These are phyloP conservation scores for Diaporthe nobilis DNA, from an alignment of 2,329 filamentous ascomycete genomes.

Conservation along the genomic window DNA sequence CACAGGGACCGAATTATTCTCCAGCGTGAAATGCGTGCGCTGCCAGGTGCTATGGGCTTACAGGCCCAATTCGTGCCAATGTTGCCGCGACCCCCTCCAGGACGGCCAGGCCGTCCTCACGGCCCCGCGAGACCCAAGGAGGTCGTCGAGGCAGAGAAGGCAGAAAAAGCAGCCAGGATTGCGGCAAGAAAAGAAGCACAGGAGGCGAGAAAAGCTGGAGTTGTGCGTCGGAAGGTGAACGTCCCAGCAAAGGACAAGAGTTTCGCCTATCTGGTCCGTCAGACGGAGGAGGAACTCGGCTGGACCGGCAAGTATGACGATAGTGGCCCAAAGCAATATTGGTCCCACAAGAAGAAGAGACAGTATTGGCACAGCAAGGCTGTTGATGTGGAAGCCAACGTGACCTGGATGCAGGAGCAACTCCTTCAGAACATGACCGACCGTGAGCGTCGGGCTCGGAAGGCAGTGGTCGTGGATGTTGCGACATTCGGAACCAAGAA, in stretches of 20 bases:
- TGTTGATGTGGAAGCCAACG: conserved; percentile 7
- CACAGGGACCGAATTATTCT: neutral
- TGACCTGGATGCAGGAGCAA: conserved; percentile 35
- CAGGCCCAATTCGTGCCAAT: neutral
- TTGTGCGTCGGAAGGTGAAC: neutral
- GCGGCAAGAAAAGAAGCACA: neutral
- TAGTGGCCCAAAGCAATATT: neutral
- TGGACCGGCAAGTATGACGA: conserved; percentile 15
- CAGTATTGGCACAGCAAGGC: conserved; percentile 16
- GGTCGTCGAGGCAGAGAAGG: conserved; percentile 14
- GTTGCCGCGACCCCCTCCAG: neutral
- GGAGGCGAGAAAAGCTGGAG: neutral
- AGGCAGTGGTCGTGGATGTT: neutral
- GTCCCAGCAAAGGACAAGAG: conserved; percentile 13
- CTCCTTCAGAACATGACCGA: conserved; percentile 24
- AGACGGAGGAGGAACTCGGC: conserved; percentile 28
- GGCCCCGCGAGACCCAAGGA: conserved; percentile 24
- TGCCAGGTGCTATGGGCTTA: neutral
- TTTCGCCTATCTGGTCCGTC: conserved; percentile 32
- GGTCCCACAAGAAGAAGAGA: conserved; percentile 17
- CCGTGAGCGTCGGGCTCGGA: neutral
- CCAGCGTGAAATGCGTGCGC: conserved; percentile 5
- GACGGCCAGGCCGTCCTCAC: neutral
- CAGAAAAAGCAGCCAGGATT: conserved; percentile 3
- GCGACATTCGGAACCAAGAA: conserved; percentile 30